phyloP scores from a whole-genome alignment of 2,329 filamentous ascomycete genomes.

The Botrytis porri region DNA sequence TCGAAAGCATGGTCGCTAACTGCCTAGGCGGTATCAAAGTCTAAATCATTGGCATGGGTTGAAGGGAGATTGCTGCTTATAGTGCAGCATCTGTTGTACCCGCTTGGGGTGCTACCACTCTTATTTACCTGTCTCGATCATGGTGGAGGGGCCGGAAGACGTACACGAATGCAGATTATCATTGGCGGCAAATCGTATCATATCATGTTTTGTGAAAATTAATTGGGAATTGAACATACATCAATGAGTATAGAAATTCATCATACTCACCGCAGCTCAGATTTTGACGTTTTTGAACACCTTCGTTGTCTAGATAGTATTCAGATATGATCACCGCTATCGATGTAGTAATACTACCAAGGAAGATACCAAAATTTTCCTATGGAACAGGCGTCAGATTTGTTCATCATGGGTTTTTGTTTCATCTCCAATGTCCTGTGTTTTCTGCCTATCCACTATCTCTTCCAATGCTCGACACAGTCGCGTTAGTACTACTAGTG shows the following conservation, averaged over 20 bases:
- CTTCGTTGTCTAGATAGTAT: too few species aligned
- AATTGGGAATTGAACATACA: not conserved
- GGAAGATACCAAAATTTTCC: not conserved
- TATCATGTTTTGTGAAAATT: not conserved
- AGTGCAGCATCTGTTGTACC: not conserved
- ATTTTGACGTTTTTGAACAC: not conserved
- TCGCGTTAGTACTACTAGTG: not conserved
- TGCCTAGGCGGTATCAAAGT: not conserved
- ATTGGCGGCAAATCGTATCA: not conserved
- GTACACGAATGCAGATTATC: not conserved
- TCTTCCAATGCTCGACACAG: not conserved
- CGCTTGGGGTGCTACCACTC: not conserved
- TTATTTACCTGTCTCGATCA: not conserved
- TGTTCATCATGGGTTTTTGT: not conserved
- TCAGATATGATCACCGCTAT: not conserved
- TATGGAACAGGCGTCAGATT: not conserved
- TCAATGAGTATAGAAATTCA: not conserved
- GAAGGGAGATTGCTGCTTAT: not conserved
- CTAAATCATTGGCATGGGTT: not conserved
- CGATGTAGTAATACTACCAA: not conserved
- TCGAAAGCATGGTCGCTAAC: not conserved
- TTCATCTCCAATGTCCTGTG: not conserved
- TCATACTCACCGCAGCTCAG: not conserved
- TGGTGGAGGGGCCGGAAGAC: too few species aligned
- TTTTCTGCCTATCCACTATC: too few species aligned